These are phyloP conservation scores for Lagerstroemia speciosa DNA, from an alignment of 345 rosid species.

Conservation along the genomic window DNA sequence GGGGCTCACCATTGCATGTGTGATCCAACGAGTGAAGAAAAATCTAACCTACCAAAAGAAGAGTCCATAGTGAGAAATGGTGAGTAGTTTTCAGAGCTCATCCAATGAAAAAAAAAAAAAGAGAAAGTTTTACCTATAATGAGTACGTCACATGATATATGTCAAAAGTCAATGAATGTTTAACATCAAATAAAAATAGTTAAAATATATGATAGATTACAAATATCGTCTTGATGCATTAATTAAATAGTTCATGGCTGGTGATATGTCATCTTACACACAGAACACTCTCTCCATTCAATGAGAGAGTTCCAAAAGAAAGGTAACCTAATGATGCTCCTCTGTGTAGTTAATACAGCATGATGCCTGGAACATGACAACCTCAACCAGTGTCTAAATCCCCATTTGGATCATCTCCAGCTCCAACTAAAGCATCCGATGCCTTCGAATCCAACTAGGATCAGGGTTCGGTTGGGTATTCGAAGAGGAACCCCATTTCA, in stretches of 20 bases:
- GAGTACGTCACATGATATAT: too few species aligned
- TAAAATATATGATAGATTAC: too few species aligned
- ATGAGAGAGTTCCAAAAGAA: background rate
- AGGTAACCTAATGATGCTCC: conserved; percentile 1
- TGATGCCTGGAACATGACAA: background rate
- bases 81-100: background rate
- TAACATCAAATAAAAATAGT: too few species aligned
- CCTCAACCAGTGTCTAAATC: background rate
- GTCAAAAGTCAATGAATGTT: too few species aligned
- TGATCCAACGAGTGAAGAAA: background rate
- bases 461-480: background rate
- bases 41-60: background rate
- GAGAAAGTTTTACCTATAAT: too few species aligned
- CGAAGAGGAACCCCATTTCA: background rate
- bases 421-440: background rate
- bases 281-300: too few species aligned
- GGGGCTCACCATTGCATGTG: background rate
- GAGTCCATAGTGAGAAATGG: background rate
- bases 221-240: too few species aligned
- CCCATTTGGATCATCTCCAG: background rate
- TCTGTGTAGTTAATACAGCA: background rate
- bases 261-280: too few species aligned
- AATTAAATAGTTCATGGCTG: too few species aligned
- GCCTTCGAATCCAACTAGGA: background rate
- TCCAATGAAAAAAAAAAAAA: too few species aligned